Conservation (phyloP, 495 filamentous ascomycete genomes). For the Lophium mytilinum region DNA sequence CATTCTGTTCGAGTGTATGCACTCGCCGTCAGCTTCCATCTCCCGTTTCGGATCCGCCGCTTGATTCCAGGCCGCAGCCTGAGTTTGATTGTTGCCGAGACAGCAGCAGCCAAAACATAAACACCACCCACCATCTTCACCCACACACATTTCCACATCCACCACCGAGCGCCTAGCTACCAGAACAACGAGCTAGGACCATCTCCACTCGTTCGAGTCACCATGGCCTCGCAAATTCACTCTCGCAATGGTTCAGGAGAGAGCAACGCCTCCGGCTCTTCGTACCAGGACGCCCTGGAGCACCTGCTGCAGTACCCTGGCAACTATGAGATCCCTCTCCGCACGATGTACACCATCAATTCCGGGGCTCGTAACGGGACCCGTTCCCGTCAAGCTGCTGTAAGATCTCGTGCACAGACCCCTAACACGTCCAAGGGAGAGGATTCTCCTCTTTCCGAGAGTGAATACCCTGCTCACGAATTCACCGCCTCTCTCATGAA, state of each 20-base stretch:
- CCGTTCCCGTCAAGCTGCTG: conserved; percentile 30
- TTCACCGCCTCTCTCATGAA: conserved; percentile 56
- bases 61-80: no score
- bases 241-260: conserved; percentile 28
- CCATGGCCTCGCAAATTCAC: conserved; percentile 21
- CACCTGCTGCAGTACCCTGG: conserved; percentile 59
- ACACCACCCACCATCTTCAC: no score
- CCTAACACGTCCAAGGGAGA: conserved; percentile 29
- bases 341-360: conserved; percentile 69
- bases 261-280: conserved; percentile 20
- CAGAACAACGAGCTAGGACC: neutral
- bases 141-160: no score
- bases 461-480: conserved; percentile 45
- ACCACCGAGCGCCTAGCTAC: neutral
- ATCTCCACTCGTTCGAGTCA: neutral
- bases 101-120: no score
- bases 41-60: neutral
- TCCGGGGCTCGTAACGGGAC: conserved; percentile 45
- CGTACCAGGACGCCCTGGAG: conserved; percentile 50
- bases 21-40: neutral
- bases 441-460: conserved; percentile 31
- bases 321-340: conserved; percentile 63
- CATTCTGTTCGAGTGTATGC: neutral
- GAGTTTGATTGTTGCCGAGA: neutral
- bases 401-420: conserved; percentile 22